phyloP scores from a whole-genome alignment of 2,329 filamentous ascomycete species.

The Thielaviopsis populi region DNA sequence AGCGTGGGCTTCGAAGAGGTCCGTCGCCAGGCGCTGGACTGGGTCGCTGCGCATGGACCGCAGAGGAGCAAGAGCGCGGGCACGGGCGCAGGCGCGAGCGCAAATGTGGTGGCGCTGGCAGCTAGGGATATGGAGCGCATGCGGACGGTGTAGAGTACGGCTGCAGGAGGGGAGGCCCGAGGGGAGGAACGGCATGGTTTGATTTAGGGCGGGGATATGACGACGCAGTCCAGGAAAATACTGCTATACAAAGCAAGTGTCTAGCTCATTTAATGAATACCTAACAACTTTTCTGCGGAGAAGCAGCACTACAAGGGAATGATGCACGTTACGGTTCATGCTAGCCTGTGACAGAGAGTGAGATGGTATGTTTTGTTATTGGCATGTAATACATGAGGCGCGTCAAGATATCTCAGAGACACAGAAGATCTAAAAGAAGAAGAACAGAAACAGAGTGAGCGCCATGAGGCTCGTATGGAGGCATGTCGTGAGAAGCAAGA shows the following conservation, averaged over 20 bases:
- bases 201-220: not conserved
- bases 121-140: conserved; percentile 10
- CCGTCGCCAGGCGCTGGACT: conserved; percentile 32
- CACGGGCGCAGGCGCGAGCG: too few species aligned
- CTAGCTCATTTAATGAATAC: not conserved
- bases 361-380: not conserved
- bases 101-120: not conserved
- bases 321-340: too few species aligned
- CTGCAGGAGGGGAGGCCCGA: not conserved
- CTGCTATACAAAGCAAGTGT: too few species aligned
- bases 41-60: conserved; percentile 22
- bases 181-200: not conserved
- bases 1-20: conserved; percentile 36
- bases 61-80: not conserved
- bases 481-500: not conserved
- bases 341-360: too few species aligned
- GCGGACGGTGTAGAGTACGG: conserved; percentile 9
- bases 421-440: too few species aligned
- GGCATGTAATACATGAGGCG: not conserved
- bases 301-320: too few species aligned
- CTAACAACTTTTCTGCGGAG: not conserved
- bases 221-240: not conserved
- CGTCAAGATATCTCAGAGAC: not conserved
- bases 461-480: not conserved
- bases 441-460: not conserved